Conservation (phyloP, 768 basidiomycete genomes). For the Boletus coccyginus region DNA sequence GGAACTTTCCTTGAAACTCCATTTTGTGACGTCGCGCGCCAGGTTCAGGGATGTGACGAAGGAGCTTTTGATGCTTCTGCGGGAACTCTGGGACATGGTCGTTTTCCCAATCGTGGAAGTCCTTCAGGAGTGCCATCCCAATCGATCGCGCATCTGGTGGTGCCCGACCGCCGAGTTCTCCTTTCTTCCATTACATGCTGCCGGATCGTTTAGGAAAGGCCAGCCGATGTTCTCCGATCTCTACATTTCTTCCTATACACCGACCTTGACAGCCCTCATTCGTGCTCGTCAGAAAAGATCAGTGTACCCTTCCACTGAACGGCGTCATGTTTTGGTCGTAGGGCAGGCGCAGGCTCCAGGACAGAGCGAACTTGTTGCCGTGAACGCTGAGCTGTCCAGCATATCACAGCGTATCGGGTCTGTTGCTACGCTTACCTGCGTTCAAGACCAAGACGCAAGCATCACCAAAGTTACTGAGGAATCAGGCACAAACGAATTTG, state of each 20-base stretch:
- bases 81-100: conserved; percentile 16
- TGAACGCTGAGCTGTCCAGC: background rate
- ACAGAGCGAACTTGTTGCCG: background rate
- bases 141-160: conserved; percentile 8
- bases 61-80: background rate
- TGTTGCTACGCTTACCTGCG: background rate
- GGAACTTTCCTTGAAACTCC: background rate
- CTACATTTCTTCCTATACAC: conserved; percentile 7
- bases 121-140: background rate
- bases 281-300: background rate
- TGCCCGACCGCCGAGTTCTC: conserved; percentile 11
- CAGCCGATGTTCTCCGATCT: background rate
- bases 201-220: background rate
- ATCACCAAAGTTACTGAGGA: background rate
- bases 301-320: background rate
- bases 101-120: conserved; percentile 12
- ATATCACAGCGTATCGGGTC: background rate
- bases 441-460: background rate
- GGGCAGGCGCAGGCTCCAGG: conserved; percentile 1
- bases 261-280: conserved; percentile 1
- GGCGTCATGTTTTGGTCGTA: conserved; percentile 1
- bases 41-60: background rate
- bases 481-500: background rate
- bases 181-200: background rate
- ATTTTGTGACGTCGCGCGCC: background rate